phyloP scores from a whole-genome alignment of 2,329 filamentous ascomycete species.

The Penicillium sclerotiorum region DNA sequence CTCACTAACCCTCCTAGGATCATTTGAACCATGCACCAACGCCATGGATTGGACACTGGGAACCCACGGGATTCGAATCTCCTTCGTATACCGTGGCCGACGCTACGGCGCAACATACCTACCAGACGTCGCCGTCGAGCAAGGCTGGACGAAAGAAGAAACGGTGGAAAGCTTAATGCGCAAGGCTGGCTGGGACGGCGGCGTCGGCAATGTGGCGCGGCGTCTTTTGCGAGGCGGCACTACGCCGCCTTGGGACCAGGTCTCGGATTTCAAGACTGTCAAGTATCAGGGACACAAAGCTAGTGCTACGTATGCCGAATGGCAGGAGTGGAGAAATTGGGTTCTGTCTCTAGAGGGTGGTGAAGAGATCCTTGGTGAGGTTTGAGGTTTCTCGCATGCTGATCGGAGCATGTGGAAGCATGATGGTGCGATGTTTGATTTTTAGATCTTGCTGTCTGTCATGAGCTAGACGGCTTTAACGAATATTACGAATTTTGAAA shows the following conservation, averaged over 20 bases:
- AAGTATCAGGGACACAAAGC: slow-evolving; percentile 86
- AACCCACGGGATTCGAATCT: slow-evolving; percentile 82
- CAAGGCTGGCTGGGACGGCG: slow-evolving; percentile 88
- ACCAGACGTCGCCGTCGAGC: slow-evolving; percentile 86
- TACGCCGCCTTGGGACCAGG: slow-evolving; percentile 67
- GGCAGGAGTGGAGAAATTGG: slow-evolving; percentile 79
- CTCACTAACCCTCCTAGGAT: slow-evolving; percentile 78
- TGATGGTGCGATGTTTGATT: too few species aligned
- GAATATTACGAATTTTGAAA: too few species aligned
- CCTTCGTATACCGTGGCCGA: slow-evolving; percentile 72
- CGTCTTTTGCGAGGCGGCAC: slow-evolving; percentile 35
- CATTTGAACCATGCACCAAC: slow-evolving; percentile 76
- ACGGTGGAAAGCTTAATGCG: slow-evolving; percentile 86
- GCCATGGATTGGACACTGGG: slow-evolving; percentile 85
- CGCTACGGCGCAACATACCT: slow-evolving; percentile 87
- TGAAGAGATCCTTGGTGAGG: slow-evolving; percentile 22
- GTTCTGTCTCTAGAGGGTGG: slow-evolving; percentile 45
- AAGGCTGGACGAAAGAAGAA: slow-evolving; percentile 94
- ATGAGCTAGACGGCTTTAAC: too few species aligned
- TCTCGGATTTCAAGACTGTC: slow-evolving; percentile 72
- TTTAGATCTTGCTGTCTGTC: too few species aligned
- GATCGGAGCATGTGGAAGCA: too few species aligned
- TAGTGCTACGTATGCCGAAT: slow-evolving; percentile 70
- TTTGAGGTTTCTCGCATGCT: slow-evolving; percentile 1
- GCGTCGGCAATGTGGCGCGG: slow-evolving; percentile 40